These are phyloP conservation scores for Raphidocelis subcapitata DNA, from an alignment of 139 green algal species.

Conservation along the genomic window DNA sequence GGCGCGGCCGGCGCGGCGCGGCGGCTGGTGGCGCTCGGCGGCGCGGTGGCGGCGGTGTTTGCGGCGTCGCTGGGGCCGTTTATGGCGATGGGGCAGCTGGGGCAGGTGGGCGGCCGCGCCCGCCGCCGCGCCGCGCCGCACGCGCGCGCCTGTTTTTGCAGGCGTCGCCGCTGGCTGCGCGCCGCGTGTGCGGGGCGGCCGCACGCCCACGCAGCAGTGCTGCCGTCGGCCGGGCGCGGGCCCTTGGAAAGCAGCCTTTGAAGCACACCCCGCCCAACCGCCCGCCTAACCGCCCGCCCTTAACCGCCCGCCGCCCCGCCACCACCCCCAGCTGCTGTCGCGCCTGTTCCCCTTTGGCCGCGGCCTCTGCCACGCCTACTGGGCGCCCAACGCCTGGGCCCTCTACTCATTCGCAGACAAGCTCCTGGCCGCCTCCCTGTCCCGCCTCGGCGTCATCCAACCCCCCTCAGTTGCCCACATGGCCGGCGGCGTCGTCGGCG, in stretches of 20 bases:
- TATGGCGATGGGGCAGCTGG: slow-evolving; percentile 54
- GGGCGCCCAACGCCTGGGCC: slow-evolving; percentile 95
- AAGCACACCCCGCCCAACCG: no score
- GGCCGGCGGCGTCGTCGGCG: slow-evolving; percentile 78
- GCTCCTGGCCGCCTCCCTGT: slow-evolving; percentile 37
- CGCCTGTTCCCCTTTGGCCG: slow-evolving; percentile 93
- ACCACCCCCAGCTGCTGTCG: slow-evolving; percentile 50
- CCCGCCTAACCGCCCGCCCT: no score
- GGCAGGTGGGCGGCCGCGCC: slow-evolving; percentile 47
- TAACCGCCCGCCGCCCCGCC: no score
- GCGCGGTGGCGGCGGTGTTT: slow-evolving; percentile 50
- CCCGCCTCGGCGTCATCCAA: neutral
- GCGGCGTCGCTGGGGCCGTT: slow-evolving; percentile 76
- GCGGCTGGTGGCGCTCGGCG: slow-evolving; percentile 47
- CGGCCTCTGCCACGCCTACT: slow-evolving; percentile 93
- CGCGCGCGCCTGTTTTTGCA: no score
- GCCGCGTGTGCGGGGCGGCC: no score
- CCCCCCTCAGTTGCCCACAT: slow-evolving; percentile 36
- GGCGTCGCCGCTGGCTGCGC: no score
- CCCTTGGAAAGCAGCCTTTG: no score
- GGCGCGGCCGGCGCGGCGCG: neutral
- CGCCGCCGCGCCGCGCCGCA: no score
- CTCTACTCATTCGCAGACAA: slow-evolving; percentile 87
- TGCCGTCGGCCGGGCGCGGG: no score
- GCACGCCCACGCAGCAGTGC: no score